These are phyloP conservation scores for Camelina neglecta DNA, from an alignment of 345 rosid genomes.

Conservation along the genomic window DNA sequence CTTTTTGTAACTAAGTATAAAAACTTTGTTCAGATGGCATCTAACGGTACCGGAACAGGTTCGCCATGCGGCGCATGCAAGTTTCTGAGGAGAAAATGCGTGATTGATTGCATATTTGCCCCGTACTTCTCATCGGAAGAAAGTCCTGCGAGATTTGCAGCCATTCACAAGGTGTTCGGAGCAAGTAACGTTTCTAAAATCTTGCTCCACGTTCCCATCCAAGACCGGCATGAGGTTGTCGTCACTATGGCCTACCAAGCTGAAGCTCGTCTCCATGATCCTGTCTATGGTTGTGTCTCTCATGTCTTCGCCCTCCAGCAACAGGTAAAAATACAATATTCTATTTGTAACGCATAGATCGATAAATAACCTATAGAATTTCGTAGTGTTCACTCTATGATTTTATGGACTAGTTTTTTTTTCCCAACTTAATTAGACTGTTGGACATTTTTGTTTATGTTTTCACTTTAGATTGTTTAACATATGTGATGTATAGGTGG, in stretches of 20 bases:
- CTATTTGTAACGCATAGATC: not conserved
- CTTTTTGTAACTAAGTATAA: no score
- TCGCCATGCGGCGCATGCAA: slow-evolving; percentile 66
- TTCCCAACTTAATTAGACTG: not conserved
- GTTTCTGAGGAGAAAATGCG: slow-evolving; percentile 56
- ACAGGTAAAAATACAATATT: slow-evolving; percentile 41
- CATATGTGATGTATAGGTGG: not conserved
- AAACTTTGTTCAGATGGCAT: slow-evolving; percentile 10
- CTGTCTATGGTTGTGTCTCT: slow-evolving; percentile 60
- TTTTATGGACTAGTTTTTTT: no score
- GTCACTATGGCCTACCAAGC: slow-evolving; percentile 63
- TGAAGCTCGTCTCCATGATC: slow-evolving; percentile 56
- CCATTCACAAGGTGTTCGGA: slow-evolving; percentile 63
- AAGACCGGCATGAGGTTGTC: slow-evolving; percentile 52
- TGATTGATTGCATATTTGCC: slow-evolving; percentile 50
- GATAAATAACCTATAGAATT: no score
- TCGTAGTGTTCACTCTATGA: no score
- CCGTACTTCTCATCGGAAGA: slow-evolving; percentile 58
- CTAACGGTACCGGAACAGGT: slow-evolving; percentile 34
- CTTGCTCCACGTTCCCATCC: slow-evolving; percentile 50
- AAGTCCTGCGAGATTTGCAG: slow-evolving; percentile 53
- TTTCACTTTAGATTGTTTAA: not conserved
- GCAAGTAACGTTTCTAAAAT: slow-evolving; percentile 61
- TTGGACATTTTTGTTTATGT: not conserved
- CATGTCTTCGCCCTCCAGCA: slow-evolving; percentile 60